Evolutionary conservation across 108 stramenopile genomes (phyloP).

Genomic region (Craspedostauros australis): DNA sequence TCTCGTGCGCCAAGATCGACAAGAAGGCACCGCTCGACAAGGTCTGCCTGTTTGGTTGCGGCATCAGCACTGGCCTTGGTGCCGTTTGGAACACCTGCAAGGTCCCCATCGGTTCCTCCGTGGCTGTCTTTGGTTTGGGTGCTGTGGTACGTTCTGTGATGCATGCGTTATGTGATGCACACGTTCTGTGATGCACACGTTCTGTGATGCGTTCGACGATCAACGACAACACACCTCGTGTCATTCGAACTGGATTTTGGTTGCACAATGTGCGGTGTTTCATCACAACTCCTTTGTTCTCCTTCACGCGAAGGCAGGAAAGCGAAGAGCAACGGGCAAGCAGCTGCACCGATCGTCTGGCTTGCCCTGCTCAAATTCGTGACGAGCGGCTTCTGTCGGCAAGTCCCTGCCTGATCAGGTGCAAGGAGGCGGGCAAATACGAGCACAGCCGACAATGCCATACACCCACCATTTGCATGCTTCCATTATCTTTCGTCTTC

Average conservation of each 20-base stretch:
- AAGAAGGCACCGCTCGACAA: constrained; percentile 69
- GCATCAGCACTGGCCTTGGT: constrained; percentile 76
- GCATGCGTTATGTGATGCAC: background rate
- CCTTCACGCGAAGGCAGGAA: too few species aligned
- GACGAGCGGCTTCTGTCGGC: too few species aligned
- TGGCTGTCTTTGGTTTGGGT: constrained; percentile 83
- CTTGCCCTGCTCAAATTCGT: too few species aligned
- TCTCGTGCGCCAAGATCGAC: constrained; percentile 77
- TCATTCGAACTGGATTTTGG: background rate
- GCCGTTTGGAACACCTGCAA: constrained; percentile 82
- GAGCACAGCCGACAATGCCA: too few species aligned
- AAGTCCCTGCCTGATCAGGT: too few species aligned
- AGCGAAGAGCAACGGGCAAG: too few species aligned
- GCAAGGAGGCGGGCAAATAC: too few species aligned
- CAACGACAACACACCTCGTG: background rate
- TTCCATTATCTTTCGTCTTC: background rate
- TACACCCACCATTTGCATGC: too few species aligned
- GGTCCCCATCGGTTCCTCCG: constrained; percentile 55
- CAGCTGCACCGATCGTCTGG: too few species aligned
- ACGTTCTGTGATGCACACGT: background rate
- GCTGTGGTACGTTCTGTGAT: constrained; percentile 41
- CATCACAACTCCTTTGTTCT: background rate
- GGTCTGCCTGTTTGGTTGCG: constrained; percentile 87
- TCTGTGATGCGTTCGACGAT: background rate
- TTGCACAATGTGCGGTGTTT: background rate